These are phyloP conservation scores for Castanospermum australe DNA, from an alignment of 306 rosid genomes.

Conservation along the genomic window DNA sequence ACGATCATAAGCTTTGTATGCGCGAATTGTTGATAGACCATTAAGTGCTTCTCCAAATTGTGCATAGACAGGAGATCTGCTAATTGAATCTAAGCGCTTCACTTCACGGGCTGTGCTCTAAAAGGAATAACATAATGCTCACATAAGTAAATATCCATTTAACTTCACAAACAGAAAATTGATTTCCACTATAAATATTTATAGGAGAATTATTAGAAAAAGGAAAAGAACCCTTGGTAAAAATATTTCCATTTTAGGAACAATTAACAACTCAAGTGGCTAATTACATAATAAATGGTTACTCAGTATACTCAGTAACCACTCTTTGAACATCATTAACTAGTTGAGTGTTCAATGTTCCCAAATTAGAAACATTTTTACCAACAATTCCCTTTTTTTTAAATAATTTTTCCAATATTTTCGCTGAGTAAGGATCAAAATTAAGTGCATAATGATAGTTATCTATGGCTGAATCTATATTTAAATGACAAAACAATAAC, in stretches of 20 bases:
- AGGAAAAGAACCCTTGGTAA: not conserved
- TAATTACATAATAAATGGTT: no score
- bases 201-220: not conserved
- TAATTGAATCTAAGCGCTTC: slow-evolving; percentile 87
- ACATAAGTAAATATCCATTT: not conserved
- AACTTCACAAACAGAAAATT: not conserved
- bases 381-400: not conserved
- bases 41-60: slow-evolving; percentile 96
- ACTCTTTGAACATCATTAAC: no score
- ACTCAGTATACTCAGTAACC: no score
- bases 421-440: not conserved
- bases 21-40: slow-evolving; percentile 84
- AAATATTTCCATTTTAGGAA: not conserved
- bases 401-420: not conserved
- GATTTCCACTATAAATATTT: not conserved
- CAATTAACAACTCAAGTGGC: no score
- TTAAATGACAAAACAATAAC: not conserved
- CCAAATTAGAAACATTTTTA: not conserved
- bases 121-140: slow-evolving; percentile 12
- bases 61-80: slow-evolving; percentile 96
- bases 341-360: no score
- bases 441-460: not conserved
- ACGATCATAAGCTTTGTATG: slow-evolving; percentile 88
- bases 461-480: not conserved
- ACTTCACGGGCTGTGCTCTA: slow-evolving; percentile 95